Base-by-base conservation (phyloP, 306 rosid species). In the Prunus dulcis region DNA sequence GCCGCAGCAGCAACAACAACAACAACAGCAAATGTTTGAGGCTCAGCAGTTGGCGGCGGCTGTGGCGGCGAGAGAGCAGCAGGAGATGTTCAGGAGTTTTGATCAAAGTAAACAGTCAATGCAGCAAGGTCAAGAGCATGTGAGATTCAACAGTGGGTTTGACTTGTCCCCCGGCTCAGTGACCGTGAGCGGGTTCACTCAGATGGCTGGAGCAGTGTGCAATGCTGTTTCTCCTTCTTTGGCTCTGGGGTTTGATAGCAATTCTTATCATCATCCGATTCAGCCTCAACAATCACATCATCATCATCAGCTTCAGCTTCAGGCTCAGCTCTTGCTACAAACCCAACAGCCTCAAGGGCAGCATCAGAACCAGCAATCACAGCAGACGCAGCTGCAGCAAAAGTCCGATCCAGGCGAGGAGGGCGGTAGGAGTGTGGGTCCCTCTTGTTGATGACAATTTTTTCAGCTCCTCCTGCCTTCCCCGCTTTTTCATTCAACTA, bases 21-120 rank as follows among this genome's bases (percentile, higher is more conserved):
- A 82, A 2, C 87, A 65, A 12, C 88, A 86, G 30, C 95, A 90
- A 77, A 79, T 90, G 53, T 80, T 81, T 11, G 97, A 91, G 46
- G 90, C 89, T 1, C 97, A 94, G 63, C 98, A 94, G 13, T 23
- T 91, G 71, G 96, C 91, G 0, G 92, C 81, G 0, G 91, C 86
- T 1, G 80, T 68, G 62, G 91, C 87, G 0, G 93, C 85, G 1
- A 87, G 94, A 52, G 97, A 90, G 58, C 97, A 88, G 55, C 96
- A 91, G 3, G 93, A 89, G 60, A 72, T 91, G 85, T 78, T 86
- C 23, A 68, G 88, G n/a, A 80, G 78, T 22, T 86, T 75, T 7
- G 97, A 64, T 17, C 69, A 64, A 46, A 85, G 45, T 11, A 60
- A 82, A 34, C 78, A 75, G 15, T 62, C 71, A 6, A 27, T 71